Conservation (phyloP, 2,329 filamentous ascomycete species). For the Ophioceras dolichostomum region DNA sequence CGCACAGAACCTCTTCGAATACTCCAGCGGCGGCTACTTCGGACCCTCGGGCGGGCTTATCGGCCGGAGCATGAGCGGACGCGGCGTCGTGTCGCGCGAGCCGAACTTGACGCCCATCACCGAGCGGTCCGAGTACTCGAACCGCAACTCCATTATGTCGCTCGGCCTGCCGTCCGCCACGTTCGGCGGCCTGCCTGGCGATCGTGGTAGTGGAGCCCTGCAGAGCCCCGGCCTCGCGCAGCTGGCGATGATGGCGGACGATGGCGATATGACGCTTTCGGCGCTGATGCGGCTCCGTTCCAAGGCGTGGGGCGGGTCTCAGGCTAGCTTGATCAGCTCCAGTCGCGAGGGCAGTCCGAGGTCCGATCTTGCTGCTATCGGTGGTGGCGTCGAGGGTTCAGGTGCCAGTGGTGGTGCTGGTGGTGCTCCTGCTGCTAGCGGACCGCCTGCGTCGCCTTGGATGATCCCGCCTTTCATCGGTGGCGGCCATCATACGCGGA, state of each 20-base stretch:
- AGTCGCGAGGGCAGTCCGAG: slow-evolving; percentile 37
- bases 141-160: slow-evolving; percentile 81
- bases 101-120: slow-evolving; percentile 94
- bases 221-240: slow-evolving; percentile 67
- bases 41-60: slow-evolving; percentile 54
- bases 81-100: slow-evolving; percentile 63
- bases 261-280: slow-evolving; percentile 62
- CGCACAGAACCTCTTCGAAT: slow-evolving; percentile 36
- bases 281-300: slow-evolving; percentile 61
- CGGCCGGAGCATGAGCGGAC: slow-evolving; percentile 60
- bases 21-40: slow-evolving; percentile 80
- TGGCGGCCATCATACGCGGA: slow-evolving; percentile 26
- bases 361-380: slow-evolving; percentile 12
- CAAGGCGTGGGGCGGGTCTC: slow-evolving; percentile 71
- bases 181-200: slow-evolving; percentile 15
- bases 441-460: too few species aligned
- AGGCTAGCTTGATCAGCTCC: slow-evolving; percentile 55
- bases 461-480: slow-evolving; percentile 9
- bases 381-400: slow-evolving; percentile 26
- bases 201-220: slow-evolving; percentile 32
- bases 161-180: slow-evolving; percentile 39
- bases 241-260: slow-evolving; percentile 54
- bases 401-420: too few species aligned
- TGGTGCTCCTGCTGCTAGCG: too few species aligned
- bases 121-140: slow-evolving; percentile 90